Percentiles rank a stretch among this genome's conserved stretches.
These are phyloP conservation scores for Tarenaya hassleriana DNA, from an alignment of 345 rosid genomes.

Conservation along the genomic window DNA sequence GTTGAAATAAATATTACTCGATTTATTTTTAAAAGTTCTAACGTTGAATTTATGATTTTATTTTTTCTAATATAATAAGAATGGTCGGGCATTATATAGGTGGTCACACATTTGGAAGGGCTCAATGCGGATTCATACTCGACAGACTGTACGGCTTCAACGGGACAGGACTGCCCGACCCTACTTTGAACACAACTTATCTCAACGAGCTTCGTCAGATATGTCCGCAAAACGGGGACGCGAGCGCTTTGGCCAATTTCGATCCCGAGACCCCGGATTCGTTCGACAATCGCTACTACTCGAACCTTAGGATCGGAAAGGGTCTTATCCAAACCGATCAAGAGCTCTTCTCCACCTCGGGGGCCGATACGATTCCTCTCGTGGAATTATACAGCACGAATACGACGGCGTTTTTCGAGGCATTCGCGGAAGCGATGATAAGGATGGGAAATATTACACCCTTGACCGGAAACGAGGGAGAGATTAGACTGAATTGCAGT, in stretches of 20 bases:
- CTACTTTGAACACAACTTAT: constrained; percentile 36
- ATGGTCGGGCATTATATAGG: too few species aligned
- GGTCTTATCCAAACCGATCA: constrained; percentile 31
- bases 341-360: constrained; percentile 28
- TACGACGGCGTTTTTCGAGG: constrained; percentile 35
- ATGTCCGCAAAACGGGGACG: constrained; percentile 54
- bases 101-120: constrained; percentile 65
- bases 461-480: constrained; percentile 36
- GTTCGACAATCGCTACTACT: constrained; percentile 45
- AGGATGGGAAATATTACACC: constrained; percentile 46
- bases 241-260: constrained; percentile 33
- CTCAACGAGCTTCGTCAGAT: constrained; percentile 25
- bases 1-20: too few species aligned
- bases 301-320: constrained; percentile 32
- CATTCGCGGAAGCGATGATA: constrained; percentile 42
- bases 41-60: too few species aligned
- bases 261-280: constrained; percentile 39
- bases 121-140: constrained; percentile 36
- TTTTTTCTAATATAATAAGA: too few species aligned
- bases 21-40: too few species aligned
- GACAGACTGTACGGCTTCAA: constrained; percentile 44
- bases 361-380: constrained; percentile 22
- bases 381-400: constrained; percentile 23
- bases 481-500: constrained; percentile 42
- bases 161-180: constrained; percentile 38